Percentiles rank a stretch among this genome's conserved stretches.
These are phyloP conservation scores for Climacium dendroides DNA, from an alignment of 225 moss, liverwort and hornwort species.

Conservation along the genomic window DNA sequence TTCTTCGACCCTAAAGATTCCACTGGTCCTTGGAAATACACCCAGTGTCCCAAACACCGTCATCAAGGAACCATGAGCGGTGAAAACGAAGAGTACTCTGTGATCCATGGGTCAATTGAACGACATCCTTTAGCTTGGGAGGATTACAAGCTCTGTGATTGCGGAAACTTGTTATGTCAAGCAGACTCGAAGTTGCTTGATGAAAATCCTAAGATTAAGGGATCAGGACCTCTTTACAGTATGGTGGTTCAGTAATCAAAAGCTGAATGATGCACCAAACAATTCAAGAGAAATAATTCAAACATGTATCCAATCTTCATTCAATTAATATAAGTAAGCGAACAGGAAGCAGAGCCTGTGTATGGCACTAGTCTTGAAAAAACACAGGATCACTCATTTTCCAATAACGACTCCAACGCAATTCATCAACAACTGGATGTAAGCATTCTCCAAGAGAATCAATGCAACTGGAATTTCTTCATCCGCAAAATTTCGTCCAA, in stretches of 20 bases:
- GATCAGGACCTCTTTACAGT: conserved; percentile 2
- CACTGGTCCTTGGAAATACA: neutral
- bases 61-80: neutral
- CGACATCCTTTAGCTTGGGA: neutral
- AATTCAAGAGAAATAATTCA: no score
- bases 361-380: no score
- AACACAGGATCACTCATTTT: no score
- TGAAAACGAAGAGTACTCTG: neutral
- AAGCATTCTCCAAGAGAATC: no score
- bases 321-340: no score
- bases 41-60: neutral
- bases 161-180: neutral
- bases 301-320: no score
- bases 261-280: neutral
- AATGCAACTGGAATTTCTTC: no score
- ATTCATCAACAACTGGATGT: no score
- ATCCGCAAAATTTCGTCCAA: neutral
- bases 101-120: neutral
- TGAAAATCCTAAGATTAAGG: neutral
- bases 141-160: neutral
- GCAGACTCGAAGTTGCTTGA: neutral
- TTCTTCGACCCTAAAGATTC: neutral
- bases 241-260: conserved; percentile 4
- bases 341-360: no score
- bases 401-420: no score